These are phyloP conservation scores for Acacia pycnantha DNA, from an alignment of 331 rosid genomes.

Conservation along the genomic window DNA sequence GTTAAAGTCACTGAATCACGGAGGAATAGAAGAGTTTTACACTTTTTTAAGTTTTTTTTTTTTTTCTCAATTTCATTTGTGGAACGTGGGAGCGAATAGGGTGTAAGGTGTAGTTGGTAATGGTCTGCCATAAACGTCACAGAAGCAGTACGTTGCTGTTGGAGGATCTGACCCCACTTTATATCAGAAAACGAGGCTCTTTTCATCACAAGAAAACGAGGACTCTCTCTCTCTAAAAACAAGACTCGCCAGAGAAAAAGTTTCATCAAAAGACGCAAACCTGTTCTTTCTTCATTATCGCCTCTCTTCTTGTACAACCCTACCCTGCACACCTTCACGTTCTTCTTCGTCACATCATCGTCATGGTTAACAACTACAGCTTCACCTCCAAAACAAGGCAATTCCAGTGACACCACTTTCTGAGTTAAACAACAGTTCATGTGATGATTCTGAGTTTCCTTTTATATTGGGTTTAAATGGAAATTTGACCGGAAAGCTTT, in stretches of 20 bases:
- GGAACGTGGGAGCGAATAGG: not conserved
- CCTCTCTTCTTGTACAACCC: not conserved
- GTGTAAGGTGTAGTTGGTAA: not conserved
- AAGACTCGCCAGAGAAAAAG: not conserved
- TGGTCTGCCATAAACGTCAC: slow-evolving; percentile 13
- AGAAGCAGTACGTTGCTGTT: not conserved
- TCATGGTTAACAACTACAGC: not conserved
- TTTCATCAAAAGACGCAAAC: slow-evolving; percentile 36
- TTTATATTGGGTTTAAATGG: not conserved
- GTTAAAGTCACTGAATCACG: not conserved
- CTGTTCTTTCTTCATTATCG: not conserved
- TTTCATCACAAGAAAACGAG: slow-evolving; percentile 38
- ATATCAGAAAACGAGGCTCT: slow-evolving; percentile 1
- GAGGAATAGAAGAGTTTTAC: not conserved
- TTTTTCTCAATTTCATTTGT: not conserved
- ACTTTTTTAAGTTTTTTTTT: not conserved
- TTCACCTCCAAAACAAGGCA: not conserved
- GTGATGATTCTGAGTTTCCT: not conserved
- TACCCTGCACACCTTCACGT: not conserved
- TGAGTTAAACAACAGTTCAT: not conserved
- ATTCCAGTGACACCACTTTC: not conserved
- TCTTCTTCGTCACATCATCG: not conserved
- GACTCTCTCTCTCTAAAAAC: not conserved
- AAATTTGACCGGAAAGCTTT: too few relatives aligned
- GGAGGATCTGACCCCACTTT: not conserved